phyloP scores from a whole-genome alignment of 495 filamentous ascomycete genomes.

The Choiromyces venosus region DNA sequence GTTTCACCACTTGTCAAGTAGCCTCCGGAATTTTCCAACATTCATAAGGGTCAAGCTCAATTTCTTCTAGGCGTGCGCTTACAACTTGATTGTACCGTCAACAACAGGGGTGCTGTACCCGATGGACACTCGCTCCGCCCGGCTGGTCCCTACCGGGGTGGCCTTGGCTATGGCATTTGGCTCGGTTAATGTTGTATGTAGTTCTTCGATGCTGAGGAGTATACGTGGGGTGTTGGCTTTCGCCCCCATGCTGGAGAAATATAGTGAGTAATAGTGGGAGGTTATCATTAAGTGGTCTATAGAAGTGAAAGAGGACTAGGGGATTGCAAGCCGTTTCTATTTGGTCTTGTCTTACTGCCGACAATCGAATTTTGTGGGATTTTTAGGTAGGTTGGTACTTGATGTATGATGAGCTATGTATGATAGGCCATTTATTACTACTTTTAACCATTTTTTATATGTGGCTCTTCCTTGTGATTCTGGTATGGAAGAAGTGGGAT shows the following conservation, averaged over 20 bases:
- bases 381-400: conserved; percentile 2
- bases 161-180: conserved; percentile 81
- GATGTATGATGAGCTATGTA: no score
- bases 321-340: background rate
- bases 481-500: no score
- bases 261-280: conserved; percentile 10
- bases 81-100: conserved; percentile 71
- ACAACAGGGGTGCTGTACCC: conserved; percentile 76
- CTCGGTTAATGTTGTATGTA: conserved; percentile 71
- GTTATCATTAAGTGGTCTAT: background rate
- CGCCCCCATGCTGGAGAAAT: conserved; percentile 34
- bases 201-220: conserved; percentile 61
- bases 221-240: conserved; percentile 50
- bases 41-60: conserved; percentile 73
- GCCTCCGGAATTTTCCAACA: no score
- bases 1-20: no score
- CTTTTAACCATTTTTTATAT: no score
- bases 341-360: background rate
- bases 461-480: no score
- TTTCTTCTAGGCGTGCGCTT: conserved; percentile 82
- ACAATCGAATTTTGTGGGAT: background rate
- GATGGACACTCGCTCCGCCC: no score
- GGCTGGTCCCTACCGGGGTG: conserved; percentile 77
- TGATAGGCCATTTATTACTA: no score
- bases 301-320: background rate